A percentile compares a stretch with the other conserved stretches of the same genome.
These are phyloP conservation scores for Senna tora DNA, from an alignment of 306 rosid genomes.

Conservation along the genomic window DNA sequence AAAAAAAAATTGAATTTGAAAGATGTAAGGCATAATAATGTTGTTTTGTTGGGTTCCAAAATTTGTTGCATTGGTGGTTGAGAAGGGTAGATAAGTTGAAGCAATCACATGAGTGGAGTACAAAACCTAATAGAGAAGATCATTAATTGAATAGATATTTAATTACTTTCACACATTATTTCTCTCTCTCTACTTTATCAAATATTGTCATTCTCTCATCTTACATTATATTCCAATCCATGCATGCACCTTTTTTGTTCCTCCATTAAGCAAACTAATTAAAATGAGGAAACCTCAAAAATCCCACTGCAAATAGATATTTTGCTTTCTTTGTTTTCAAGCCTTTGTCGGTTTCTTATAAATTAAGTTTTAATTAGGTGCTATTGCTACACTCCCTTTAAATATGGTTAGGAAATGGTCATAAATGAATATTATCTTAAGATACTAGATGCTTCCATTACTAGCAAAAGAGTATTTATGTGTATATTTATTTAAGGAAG, in stretches of 20 bases:
- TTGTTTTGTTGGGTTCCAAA: conserved; percentile 7
- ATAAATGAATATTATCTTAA: no score
- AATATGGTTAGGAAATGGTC: no score
- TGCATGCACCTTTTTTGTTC: conserved; percentile 31
- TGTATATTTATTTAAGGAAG: no score
- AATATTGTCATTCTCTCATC: conserved; percentile 15
- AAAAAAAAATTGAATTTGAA: no score
- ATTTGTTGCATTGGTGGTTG: conserved; percentile 57
- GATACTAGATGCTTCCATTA: no score
- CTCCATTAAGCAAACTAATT: conserved; percentile 49
- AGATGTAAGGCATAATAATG: no score
- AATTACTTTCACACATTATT: conserved; percentile 43
- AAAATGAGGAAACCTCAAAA: conserved; percentile 43
- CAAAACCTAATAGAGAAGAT: conserved; percentile 45
- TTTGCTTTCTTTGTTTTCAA: conserved; percentile 56
- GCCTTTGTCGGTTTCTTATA: conserved; percentile 59
- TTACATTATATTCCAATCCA: conserved; percentile 16
- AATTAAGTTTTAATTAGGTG: conserved; percentile 49
- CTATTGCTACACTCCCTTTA: no score
- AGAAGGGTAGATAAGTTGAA: conserved; percentile 79
- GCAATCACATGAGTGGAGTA: conserved; percentile 66
- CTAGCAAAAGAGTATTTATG: no score
- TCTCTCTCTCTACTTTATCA: conserved; percentile 38
- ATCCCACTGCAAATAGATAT: conserved; percentile 49
- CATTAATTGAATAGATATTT: conserved; percentile 42